Evolutionary conservation across 495 filamentous ascomycete species (phyloP).

Genomic region (Neurospora sp.): DNA sequence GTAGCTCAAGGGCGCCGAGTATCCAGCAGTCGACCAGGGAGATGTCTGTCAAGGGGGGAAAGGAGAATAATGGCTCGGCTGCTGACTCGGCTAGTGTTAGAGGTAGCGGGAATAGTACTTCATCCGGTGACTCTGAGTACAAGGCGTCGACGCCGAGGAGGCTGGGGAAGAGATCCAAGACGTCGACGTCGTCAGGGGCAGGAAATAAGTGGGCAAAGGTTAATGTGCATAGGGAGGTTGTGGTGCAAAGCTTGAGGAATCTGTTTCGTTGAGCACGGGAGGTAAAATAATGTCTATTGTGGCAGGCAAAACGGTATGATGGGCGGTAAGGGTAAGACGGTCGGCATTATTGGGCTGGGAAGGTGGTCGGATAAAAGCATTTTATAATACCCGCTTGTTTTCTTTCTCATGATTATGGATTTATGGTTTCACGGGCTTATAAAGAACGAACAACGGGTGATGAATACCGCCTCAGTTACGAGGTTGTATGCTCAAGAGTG

Average conservation of each 20-base stretch:
- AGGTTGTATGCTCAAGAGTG: not conserved
- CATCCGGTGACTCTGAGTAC: not conserved
- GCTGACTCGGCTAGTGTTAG: not conserved
- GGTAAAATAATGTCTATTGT: not conserved
- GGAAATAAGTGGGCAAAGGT: slow-evolving; percentile 22
- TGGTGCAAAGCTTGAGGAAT: slow-evolving; percentile 33
- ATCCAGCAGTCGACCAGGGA: slow-evolving; percentile 11
- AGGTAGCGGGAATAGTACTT: not conserved
- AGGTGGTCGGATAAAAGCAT: slow-evolving; percentile 4
- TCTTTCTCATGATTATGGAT: slow-evolving; percentile 2
- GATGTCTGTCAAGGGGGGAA: slow-evolving; percentile 6
- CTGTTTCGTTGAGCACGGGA: slow-evolving; percentile 26
- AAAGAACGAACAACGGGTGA: not conserved
- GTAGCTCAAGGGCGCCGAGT: slow-evolving; percentile 10
- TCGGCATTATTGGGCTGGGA: not conserved
- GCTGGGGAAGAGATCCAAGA: slow-evolving; percentile 4
- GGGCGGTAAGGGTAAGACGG: not conserved
- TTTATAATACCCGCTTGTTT: slow-evolving; percentile 9
- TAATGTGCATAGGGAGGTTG: slow-evolving; percentile 25
- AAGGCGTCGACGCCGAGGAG: slow-evolving; percentile 11
- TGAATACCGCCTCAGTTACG: not conserved
- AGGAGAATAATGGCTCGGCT: slow-evolving; percentile 14
- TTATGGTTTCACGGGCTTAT: not conserved
- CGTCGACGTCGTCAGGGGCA: not conserved
- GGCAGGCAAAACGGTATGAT: not conserved